These are phyloP conservation scores for Hirsutella thompsonii DNA, from an alignment of 2,329 filamentous ascomycete genomes.

Conservation along the genomic window DNA sequence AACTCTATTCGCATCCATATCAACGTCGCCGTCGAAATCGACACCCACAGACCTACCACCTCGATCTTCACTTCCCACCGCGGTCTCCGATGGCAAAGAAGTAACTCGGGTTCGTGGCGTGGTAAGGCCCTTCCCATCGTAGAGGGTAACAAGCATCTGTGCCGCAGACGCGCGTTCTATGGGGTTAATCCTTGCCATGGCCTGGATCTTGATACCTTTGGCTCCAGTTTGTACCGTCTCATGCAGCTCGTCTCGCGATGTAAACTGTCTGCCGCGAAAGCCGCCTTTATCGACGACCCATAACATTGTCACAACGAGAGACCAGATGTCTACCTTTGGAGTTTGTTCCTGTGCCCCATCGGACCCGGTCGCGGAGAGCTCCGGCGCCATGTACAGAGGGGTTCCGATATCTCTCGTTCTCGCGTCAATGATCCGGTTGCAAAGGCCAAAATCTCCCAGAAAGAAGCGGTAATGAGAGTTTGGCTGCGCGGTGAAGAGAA, in stretches of 20 bases:
- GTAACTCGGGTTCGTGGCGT: too few species aligned
- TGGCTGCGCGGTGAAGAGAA: conserved; percentile 5
- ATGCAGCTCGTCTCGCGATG: too few species aligned
- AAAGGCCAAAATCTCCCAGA: conserved; percentile 4
- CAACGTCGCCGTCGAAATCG: too few species aligned
- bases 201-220: not conserved
- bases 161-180: conserved; percentile 5
- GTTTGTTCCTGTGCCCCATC: too few species aligned
- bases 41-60: too few species aligned
- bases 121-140: not conserved
- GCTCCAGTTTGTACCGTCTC: too few species aligned
- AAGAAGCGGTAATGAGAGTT: not conserved
- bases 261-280: not conserved
- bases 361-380: not conserved
- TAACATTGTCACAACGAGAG: not conserved
- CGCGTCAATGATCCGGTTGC: not conserved
- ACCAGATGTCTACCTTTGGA: not conserved
- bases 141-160: conserved; percentile 6
- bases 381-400: not conserved
- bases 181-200: conserved; percentile 3
- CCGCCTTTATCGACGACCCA: not conserved
- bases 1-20: too few species aligned
- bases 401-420: not conserved
- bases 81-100: too few species aligned
- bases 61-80: too few species aligned